Evolutionary conservation across 805 yeast genomes (phyloP), one percentile per base, ranked within the genome.

Genomic region (Schwanniomyces polymorphus): DNA sequence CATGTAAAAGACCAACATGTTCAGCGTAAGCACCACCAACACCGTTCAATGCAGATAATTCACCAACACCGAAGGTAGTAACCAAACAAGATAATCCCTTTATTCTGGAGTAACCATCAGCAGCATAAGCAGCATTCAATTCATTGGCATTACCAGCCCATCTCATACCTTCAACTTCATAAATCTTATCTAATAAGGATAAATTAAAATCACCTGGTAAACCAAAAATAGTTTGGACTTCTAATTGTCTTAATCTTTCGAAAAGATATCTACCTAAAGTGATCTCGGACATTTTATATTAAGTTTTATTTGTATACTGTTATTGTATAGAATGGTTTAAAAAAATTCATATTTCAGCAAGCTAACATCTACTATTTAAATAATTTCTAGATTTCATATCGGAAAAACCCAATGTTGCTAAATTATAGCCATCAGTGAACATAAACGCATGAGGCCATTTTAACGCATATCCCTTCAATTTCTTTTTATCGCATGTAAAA

Each of bases 81-180:
- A 88, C 76, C 43, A 88, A 56, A 57, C 87, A 85, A 51, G 86
- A 80, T 63, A 88, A 70, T 49, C 91, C 86, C 70, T 86, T 88
- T 59, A 88, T 76, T 66, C 96, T 75, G 45, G 92, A 84, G 73
- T 88, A 88, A 54, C 96, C 96, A 68, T 88, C 96, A 40, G 94
- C 91, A 44, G 95, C 87, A 58, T 86, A 86, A 37, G 94, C 88
- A 39, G 96, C 94, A 67, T 89, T 89, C 72, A 88, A 78, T 74
- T 88, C 96, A 70, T 89, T 88, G 64, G 94, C 88, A 67, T 88
- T 88, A 60, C 96, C 96, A 43, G 88, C 91, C 96, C 96, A 88
- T 74, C 86, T 79, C 69, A 88, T 63, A 39, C 87, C 88, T 29
- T 80, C 82, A 43, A 85, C 88, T 59, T 84, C 88, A 65, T 85